Base-by-base conservation (phyloP, 495 filamentous ascomycete genomes). In the Xylaria bambusicola region DNA sequence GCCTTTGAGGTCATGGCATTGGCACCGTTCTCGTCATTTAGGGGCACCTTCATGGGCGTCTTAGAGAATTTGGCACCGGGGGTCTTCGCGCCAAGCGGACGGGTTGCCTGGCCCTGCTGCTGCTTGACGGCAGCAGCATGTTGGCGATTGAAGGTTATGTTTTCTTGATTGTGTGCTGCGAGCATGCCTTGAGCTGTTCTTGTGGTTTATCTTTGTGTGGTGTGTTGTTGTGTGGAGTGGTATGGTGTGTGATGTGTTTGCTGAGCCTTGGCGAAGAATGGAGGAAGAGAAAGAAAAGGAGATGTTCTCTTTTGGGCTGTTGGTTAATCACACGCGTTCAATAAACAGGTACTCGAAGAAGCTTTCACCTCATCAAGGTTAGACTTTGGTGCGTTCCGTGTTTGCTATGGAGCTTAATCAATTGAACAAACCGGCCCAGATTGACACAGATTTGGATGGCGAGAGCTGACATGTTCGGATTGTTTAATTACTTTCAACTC, bases 101-200 rank as follows among this genome's bases (percentile, higher is more conserved):
- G 84, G 15, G 75, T 66, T 58, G 80, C 78, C 56, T 62, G 60
- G 31, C 63, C 59, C 62, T 91, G 85, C 66, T 93, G 82, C 31
- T 91, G 87, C 72, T 96, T 96, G 10, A 85, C 77, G 15, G 88
- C 85, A n/a, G 89, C 87, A 23, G 78, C 85, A 50, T 87, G 84
- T 68, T 94, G 91, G 61, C 88, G 89, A 46, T 69, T 74, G 63
- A 91, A 87, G 24, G 79, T 83, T 65, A 91, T 77, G 73, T 98
- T 98, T 74, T 98, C 94, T 74, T 98, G 93, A 75, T 96, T 89
- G 64, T 84, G 71, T 62, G 88, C 82, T 23, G 92, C 89, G 71
- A 97, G 75, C 88, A 96, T 92, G 24, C 68, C 71, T 50, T 35
- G 45, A 41, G 5, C 1, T 18, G 15, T 45, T 33, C 10, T 21